Conservation (phyloP, 2,329 filamentous ascomycete species). For the Stachybotrys chlorohalonatus region DNA sequence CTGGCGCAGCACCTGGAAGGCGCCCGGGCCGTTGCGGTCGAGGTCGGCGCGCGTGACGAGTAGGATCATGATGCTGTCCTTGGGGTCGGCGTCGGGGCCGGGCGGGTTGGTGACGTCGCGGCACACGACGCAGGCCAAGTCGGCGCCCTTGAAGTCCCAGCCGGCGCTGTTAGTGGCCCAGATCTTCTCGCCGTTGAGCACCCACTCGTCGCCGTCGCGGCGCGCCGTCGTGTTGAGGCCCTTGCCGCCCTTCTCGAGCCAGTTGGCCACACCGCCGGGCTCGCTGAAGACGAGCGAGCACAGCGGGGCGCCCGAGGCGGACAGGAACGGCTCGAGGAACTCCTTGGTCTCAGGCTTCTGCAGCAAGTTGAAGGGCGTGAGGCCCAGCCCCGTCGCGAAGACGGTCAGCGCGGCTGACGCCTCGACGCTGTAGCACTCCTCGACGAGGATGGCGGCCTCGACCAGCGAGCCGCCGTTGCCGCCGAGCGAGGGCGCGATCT, state of each 20-base stretch:
- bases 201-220: conserved; percentile 38
- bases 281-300: conserved; percentile 44
- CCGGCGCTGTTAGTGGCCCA: conserved; percentile 47
- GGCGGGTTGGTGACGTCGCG: conserved; percentile 21
- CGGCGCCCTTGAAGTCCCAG: conserved; percentile 42
- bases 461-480: conserved; percentile 34
- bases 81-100: conserved; percentile 10
- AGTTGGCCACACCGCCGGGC: conserved; percentile 42
- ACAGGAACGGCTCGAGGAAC: conserved; percentile 39
- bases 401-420: conserved; percentile 38
- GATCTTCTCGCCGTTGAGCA: conserved; percentile 46
- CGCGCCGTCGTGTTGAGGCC: conserved; percentile 40
- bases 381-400: conserved; percentile 40
- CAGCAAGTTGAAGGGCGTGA: conserved; percentile 39
- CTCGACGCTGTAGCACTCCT: conserved; percentile 44
- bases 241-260: conserved; percentile 35
- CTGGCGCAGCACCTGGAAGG: conserved; percentile 37
- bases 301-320: conserved; percentile 32
- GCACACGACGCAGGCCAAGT: conserved; percentile 43
- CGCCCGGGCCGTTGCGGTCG: conserved; percentile 27
- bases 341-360: conserved; percentile 29
- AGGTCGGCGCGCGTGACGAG: conserved; percentile 39
- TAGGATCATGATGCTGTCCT: conserved; percentile 33
- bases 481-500: conserved; percentile 34
- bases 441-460: conserved; percentile 39